A percentile compares a stretch with the other conserved stretches of the same genome.
Conservation (phyloP, 192 early-diverging fungal species). For the Coemansia sp. region DNA sequence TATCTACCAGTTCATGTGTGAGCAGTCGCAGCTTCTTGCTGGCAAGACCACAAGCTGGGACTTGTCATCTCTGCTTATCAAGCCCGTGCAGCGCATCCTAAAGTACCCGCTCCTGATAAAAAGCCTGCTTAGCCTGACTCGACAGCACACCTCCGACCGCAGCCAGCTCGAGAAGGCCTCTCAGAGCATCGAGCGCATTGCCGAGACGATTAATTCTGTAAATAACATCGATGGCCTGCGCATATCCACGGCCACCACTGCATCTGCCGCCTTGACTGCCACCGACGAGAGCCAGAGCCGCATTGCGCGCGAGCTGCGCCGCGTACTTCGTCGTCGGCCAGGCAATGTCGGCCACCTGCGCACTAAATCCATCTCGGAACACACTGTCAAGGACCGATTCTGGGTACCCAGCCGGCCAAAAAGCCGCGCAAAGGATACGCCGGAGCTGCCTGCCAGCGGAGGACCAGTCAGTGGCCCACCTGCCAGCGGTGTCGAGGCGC, state of each 20-base stretch:
- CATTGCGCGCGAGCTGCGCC: conserved; percentile 47
- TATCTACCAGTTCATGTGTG: conserved; percentile 28
- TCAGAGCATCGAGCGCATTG: conserved; percentile 46
- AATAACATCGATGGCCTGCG: conserved; percentile 35
- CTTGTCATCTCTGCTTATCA: conserved; percentile 86
- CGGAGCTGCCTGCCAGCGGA: conserved; percentile 4
- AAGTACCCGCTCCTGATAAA: conserved; percentile 91
- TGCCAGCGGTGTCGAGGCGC: conserved; percentile 35
- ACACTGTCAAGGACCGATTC: conserved; percentile 21
- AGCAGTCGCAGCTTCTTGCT: conserved; percentile 43
- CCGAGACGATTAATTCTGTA: conserved; percentile 48
- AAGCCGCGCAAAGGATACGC: conserved; percentile 19
- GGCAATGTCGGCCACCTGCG: conserved; percentile 28
- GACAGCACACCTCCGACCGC: conserved; percentile 37
- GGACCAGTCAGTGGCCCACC: conserved; percentile 9
- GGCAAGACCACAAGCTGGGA: conserved; percentile 90
- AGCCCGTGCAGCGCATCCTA: conserved; percentile 97
- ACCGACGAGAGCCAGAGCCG: conserved; percentile 46
- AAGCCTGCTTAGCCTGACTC: conserved; percentile 40
- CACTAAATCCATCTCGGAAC: conserved; percentile 31
- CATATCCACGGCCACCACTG: conserved; percentile 36
- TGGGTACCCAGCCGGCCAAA: conserved; percentile 25
- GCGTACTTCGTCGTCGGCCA: conserved; percentile 44
- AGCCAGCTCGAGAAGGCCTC: conserved; percentile 45
- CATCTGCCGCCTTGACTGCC: conserved; percentile 11